Evolutionary conservation across 139 green algal species (phyloP).

Genomic region (Picochlorum costavermella): DNA sequence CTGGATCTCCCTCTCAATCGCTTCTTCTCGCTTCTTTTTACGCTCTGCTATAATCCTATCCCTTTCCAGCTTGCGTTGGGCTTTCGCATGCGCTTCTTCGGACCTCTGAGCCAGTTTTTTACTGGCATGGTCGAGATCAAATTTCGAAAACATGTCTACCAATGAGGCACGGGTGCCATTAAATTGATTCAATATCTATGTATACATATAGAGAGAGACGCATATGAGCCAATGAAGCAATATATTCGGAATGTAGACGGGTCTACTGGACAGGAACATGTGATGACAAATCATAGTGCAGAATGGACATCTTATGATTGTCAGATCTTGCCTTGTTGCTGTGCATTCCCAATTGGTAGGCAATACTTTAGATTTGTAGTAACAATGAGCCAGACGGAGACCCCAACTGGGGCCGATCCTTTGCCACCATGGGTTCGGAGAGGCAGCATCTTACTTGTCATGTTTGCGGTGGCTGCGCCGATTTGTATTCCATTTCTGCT

Average conservation of each 20-base stretch:
- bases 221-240: too few species aligned
- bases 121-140: slow-evolving; percentile 12
- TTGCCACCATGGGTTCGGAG: not conserved
- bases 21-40: slow-evolving; percentile 11
- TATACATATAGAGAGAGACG: too few species aligned
- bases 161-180: not conserved
- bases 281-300: not conserved
- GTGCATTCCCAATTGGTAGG: too few species aligned
- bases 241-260: too few species aligned
- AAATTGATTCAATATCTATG: not conserved
- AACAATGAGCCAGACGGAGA: too few species aligned
- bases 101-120: slow-evolving; percentile 11
- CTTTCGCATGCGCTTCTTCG: not conserved
- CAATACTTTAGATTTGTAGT: too few species aligned
- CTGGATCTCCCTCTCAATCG: slow-evolving; percentile 16
- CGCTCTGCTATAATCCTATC: slow-evolving; percentile 16
- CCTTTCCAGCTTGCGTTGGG: slow-evolving; percentile 13
- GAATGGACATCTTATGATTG: too few species aligned
- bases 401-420: too few species aligned
- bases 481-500: slow-evolving; percentile 9
- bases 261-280: not conserved
- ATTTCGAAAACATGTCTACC: not conserved
- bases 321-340: too few species aligned
- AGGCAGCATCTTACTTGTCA: not conserved
- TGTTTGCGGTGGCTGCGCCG: slow-evolving; percentile 1